A percentile compares a stretch with the other conserved stretches of the same genome.
phyloP scores from a whole-genome alignment of 2,329 filamentous ascomycete genomes.

The Westerdykella aurantiaca region DNA sequence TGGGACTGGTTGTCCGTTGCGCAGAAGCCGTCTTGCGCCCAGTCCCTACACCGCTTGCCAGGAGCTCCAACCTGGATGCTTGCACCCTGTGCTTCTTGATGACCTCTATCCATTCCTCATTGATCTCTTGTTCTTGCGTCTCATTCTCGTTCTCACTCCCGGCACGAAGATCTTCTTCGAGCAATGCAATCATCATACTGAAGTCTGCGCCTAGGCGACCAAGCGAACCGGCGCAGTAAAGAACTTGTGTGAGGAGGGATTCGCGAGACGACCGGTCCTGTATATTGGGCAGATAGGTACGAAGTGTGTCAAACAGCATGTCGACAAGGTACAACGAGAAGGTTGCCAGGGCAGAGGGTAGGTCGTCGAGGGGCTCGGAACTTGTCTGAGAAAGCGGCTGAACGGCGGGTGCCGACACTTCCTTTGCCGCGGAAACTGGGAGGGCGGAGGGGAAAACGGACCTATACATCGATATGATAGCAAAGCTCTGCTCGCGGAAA shows the following conservation, averaged over 20 bases:
- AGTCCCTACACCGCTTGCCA: conserved; percentile 40
- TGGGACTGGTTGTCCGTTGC: conserved; percentile 10
- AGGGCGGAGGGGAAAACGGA: conserved; percentile 70
- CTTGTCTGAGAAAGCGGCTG: conserved; percentile 42
- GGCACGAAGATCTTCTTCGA: conserved; percentile 42
- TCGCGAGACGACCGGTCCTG: conserved; percentile 74
- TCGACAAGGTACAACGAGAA: conserved; percentile 81
- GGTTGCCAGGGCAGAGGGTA: conserved; percentile 69
- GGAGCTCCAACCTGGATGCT: conserved; percentile 66
- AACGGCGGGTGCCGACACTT: conserved; percentile 20
- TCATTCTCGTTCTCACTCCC: conserved; percentile 32
- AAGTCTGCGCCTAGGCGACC: conserved; percentile 90
- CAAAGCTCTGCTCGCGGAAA: conserved; percentile 95
- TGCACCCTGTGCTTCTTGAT: conserved; percentile 83
- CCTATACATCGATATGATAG: conserved; percentile 88
- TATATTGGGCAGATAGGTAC: conserved; percentile 72
- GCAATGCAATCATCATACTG: conserved; percentile 70
- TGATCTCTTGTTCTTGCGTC: conserved; percentile 36
- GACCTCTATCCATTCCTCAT: conserved; percentile 76
- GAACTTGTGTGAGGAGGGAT: conserved; percentile 82
- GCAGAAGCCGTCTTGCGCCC: conserved; percentile 18
- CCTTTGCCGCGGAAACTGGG: conserved; percentile 29
- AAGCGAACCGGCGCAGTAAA: conserved; percentile 89
- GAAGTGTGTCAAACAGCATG: conserved; percentile 71
- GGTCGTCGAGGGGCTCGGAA: too few species aligned